Evolutionary conservation across 1,284 basidiomycete species (phyloP).

Genomic region (Pseudozyma pruni): DNA sequence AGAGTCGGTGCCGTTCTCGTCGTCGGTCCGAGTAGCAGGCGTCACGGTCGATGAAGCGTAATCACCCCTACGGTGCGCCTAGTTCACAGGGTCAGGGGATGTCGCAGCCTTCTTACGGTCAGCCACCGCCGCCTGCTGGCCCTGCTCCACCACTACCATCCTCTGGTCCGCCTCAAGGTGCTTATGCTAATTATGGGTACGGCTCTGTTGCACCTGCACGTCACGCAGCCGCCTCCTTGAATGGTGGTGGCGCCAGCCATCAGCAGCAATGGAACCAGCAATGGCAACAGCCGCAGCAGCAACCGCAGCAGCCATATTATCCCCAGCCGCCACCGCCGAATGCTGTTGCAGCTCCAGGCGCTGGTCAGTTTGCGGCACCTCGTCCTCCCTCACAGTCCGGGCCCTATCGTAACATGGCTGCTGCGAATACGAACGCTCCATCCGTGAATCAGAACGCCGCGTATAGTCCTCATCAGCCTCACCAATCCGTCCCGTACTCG

Average conservation of each 20-base stretch:
- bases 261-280: conserved; percentile 56
- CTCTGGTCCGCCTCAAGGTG: conserved; percentile 18
- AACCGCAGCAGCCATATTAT: conserved; percentile 38
- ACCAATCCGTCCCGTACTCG: conserved; percentile 18
- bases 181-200: conserved; percentile 59
- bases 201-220: conserved; percentile 32
- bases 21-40: not conserved
- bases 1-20: not conserved
- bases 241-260: conserved; percentile 9
- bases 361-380: conserved; percentile 16
- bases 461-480: conserved; percentile 28
- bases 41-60: conserved; percentile 26
- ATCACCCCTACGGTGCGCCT: conserved; percentile 19
- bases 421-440: not conserved
- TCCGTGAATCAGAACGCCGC: conserved; percentile 16
- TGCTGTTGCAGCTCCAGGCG: conserved; percentile 9
- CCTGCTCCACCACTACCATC: conserved; percentile 38
- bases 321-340: conserved; percentile 43
- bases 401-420: conserved; percentile 14
- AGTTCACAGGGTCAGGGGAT: conserved; percentile 17
- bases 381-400: conserved; percentile 19
- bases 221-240: conserved; percentile 9
- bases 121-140: conserved; percentile 39
- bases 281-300: conserved; percentile 29
- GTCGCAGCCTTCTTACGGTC: conserved; percentile 18